Evolutionary conservation across 2,329 filamentous ascomycete species (phyloP), one percentile per base, ranked within the genome.

Genomic region (Aspergillus novoparasiticus): DNA sequence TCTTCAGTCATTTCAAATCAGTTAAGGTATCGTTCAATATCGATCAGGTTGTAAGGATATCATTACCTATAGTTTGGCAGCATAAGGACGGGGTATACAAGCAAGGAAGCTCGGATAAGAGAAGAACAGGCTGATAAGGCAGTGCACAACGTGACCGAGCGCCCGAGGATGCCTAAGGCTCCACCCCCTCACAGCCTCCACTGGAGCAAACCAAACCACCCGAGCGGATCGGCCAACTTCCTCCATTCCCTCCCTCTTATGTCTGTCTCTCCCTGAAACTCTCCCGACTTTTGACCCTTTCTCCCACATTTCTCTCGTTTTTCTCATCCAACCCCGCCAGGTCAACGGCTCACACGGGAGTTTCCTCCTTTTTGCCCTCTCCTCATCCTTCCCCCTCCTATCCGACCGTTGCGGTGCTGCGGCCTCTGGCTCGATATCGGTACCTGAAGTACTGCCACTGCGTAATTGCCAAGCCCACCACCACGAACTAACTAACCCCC

Each of bases 141-240:
- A 39, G 51, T 64, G 60, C 62, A 64, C 51, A 65, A 65, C 58
- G 61, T 64, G 64, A 64, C 64, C 61, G 39, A 9, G 39, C 39
- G 39, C 26, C 45, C 56, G 56, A 28, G 1, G 34, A 28, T 57
- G 36, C 36, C 30, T 56, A 54, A 46, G 45, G 43, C 41, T 57
- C 60, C 21, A 53, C 60, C 28, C 53, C 39, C 53, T 41, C 53
- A 23, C 53, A 56, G 53, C 53, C 53, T 55, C 53, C 36, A 54
- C 28, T 36, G 28, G 51, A 19, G 50, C 28, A n/a, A 36, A 21
- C 50, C 19, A 46, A 46, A 46, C 43, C 43, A 46, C 45, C 43
- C n/a, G 45, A 28, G 14, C 32, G 19, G 34, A 36, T 39, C 34
- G 34, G 30, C 23, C 51, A 39, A 54, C 28, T 54, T 36, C n/a